Conservation (phyloP, 2,329 filamentous ascomycete genomes). For the Aspergillus melleus region DNA sequence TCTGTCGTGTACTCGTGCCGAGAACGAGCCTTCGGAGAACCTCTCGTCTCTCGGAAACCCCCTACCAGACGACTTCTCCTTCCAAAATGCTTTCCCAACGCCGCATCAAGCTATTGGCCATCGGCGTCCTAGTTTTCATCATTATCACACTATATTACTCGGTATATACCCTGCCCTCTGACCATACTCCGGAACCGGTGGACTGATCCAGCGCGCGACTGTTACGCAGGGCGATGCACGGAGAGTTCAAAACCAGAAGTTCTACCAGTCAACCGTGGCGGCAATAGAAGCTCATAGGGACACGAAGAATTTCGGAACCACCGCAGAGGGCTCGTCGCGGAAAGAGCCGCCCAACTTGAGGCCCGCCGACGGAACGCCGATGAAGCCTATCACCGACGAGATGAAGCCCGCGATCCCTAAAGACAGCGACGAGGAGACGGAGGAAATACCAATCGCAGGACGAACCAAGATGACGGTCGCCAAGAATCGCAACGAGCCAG, state of each 20-base stretch:
- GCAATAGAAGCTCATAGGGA: slow-evolving; percentile 53
- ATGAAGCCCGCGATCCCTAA: slow-evolving; percentile 38
- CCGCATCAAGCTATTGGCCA: slow-evolving; percentile 65
- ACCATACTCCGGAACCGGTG: neutral
- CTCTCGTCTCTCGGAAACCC: neutral
- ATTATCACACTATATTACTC: slow-evolving; percentile 73
- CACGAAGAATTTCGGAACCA: slow-evolving; percentile 49
- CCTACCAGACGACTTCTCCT: neutral
- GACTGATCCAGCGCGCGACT: slow-evolving; percentile 8
- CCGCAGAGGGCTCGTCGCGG: slow-evolving; percentile 62
- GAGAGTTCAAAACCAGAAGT: slow-evolving; percentile 45
- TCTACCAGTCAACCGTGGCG: slow-evolving; percentile 57
- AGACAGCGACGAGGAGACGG: slow-evolving; percentile 32
- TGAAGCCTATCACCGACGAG: slow-evolving; percentile 38
- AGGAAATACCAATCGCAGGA: slow-evolving; percentile 55
- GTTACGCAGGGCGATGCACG: slow-evolving; percentile 38
- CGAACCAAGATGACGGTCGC: slow-evolving; percentile 52
- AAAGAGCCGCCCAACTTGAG: slow-evolving; percentile 70
- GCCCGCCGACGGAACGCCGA: slow-evolving; percentile 56
- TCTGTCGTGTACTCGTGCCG: neutral
- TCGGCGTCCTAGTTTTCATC: slow-evolving; percentile 64
- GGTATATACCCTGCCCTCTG: slow-evolving; percentile 44
- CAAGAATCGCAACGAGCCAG: slow-evolving; percentile 33
- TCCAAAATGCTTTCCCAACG: slow-evolving; percentile 66
- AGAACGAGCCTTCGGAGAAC: neutral